Evolutionary conservation across 192 early-diverging fungal species (phyloP).

Genomic region (Oehlia diaphana): DNA sequence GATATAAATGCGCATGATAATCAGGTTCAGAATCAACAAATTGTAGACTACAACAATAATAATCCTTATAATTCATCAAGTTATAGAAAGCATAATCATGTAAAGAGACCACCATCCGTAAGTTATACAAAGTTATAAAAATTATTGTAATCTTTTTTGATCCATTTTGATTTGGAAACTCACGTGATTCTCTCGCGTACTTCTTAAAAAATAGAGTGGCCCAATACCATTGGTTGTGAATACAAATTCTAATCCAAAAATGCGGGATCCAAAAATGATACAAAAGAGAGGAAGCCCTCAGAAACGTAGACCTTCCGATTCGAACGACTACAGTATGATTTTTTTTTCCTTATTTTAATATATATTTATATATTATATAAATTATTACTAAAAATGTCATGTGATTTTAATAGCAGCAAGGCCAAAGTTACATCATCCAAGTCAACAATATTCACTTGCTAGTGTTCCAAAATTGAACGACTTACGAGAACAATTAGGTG

Average conservation of each 20-base stretch:
- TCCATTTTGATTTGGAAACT: neutral
- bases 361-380: too few relatives aligned
- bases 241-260: neutral
- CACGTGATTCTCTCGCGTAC: neutral
- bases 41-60: too few relatives aligned
- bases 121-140: too few relatives aligned
- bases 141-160: neutral
- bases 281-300: constrained; percentile 4
- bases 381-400: neutral
- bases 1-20: neutral
- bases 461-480: neutral
- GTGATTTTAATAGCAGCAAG: neutral
- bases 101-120: neutral
- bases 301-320: constrained; percentile 23
- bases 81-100: neutral
- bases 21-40: neutral
- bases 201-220: neutral
- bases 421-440: neutral
- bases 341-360: too few relatives aligned
- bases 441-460: neutral
- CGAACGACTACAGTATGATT: neutral
- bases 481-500: neutral
- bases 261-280: neutral
- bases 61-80: neutral
- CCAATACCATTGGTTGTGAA: neutral